phyloP scores from a whole-genome alignment of 2,329 filamentous ascomycete species.

The Cladophialophora yegresii region DNA sequence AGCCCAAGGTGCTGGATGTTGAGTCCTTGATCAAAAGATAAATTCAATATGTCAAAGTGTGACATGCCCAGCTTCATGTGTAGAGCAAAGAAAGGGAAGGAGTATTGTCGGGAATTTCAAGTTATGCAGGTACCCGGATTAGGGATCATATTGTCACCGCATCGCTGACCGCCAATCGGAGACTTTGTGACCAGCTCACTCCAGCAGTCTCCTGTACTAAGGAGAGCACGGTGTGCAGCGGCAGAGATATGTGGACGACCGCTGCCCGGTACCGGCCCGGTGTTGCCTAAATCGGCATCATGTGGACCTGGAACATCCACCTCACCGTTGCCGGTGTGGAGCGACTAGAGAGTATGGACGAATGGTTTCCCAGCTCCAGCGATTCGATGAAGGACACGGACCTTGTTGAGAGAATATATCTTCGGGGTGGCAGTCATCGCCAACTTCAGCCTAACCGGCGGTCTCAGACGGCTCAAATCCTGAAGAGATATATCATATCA shows the following conservation, averaged over 20 bases:
- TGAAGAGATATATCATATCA: not conserved
- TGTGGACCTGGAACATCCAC: not conserved
- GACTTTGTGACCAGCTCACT: not conserved
- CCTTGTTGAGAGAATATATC: not conserved
- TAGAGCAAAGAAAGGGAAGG: not conserved
- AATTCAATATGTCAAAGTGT: not conserved
- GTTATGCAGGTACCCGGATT: not conserved
- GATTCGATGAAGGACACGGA: not conserved
- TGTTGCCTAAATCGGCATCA: not conserved
- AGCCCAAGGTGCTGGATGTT: not conserved
- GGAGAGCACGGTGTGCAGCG: not conserved
- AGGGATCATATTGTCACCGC: not conserved
- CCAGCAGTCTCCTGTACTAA: not conserved
- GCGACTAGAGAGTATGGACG: not conserved
- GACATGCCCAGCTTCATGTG: not conserved
- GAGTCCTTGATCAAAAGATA: not conserved
- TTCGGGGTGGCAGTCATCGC: not conserved
- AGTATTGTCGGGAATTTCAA: not conserved
- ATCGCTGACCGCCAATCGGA: not conserved
- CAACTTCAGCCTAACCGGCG: not conserved
- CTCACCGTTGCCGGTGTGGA: not conserved
- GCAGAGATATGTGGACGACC: not conserved
- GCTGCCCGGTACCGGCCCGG: constrained; percentile 16
- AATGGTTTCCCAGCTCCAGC: not conserved
- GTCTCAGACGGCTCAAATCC: not conserved